Conservation (phyloP, 2,329 filamentous ascomycete species). For the Sclerotinia glacialis region DNA sequence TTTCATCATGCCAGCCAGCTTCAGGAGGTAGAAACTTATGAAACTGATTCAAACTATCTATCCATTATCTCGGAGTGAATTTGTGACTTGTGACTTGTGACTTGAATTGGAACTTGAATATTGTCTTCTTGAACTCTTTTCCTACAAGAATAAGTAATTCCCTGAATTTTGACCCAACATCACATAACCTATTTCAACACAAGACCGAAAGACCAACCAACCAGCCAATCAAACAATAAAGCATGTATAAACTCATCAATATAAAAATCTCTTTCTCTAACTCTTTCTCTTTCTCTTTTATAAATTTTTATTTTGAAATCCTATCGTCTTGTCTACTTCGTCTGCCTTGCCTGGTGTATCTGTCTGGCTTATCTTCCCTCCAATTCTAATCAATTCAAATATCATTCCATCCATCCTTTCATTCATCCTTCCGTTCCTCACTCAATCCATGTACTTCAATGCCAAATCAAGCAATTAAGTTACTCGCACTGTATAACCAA, state of each 20-base stretch:
- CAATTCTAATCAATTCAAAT: background rate
- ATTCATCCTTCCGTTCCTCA: background rate
- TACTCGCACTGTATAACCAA: background rate
- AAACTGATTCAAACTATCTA: conserved; percentile 1
- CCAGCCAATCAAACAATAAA: background rate
- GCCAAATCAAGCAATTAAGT: no score
- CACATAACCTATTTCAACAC: no score
- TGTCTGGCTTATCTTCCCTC: no score
- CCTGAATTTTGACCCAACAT: no score
- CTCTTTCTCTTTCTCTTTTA: no score
- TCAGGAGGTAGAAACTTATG: conserved; percentile 28
- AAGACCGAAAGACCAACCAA: no score
- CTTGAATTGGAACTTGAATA: no score
- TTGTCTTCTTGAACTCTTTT: background rate
- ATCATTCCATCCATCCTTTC: background rate
- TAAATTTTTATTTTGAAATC: no score
- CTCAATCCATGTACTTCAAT: background rate
- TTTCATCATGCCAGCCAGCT: conserved; percentile 36
- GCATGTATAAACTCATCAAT: no score
- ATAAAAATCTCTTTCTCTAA: background rate
- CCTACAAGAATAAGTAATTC: background rate
- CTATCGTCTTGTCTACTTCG: no score
- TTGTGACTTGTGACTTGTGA: background rate
- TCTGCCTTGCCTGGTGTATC: no score
- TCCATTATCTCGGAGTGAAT: background rate